phyloP scores from a whole-genome alignment of 2,329 filamentous ascomycete species.

The Fusarium penzigii region DNA sequence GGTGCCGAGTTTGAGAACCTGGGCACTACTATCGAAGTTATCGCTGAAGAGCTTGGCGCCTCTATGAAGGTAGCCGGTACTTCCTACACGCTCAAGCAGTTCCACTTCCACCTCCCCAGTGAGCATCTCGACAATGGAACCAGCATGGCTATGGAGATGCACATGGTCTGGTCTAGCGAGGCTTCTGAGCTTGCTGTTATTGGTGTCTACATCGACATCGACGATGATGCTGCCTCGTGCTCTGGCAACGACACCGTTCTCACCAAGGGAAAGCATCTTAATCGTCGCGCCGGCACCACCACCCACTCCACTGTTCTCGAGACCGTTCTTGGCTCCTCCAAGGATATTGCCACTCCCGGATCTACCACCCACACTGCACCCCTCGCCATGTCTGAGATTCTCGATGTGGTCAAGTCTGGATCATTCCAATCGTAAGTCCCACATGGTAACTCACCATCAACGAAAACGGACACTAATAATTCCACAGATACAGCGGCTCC shows the following conservation, averaged over 20 bases:
- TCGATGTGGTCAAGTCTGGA: constrained; percentile 28
- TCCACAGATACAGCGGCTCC: constrained; percentile 52
- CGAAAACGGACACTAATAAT: constrained; percentile 5
- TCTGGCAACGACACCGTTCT: constrained; percentile 1
- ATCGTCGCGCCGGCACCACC: constrained; percentile 1
- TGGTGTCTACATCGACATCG: constrained; percentile 27
- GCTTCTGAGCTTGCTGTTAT: constrained; percentile 31
- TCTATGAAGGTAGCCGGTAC: constrained; percentile 42
- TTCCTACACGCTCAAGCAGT: constrained; percentile 50
- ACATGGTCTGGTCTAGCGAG: constrained; percentile 30
- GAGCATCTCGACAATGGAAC: constrained; percentile 54
- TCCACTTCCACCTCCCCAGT: constrained; percentile 62
- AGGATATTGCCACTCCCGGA: constrained; percentile 41
- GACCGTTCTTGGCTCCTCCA: constrained; percentile 40
- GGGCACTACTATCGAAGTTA: constrained; percentile 52
- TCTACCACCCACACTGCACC: constrained; percentile 34
- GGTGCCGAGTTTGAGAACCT: constrained; percentile 52
- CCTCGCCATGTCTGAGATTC: constrained; percentile 46
- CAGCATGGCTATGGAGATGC: constrained; percentile 32
- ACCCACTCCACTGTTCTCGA: constrained; percentile 33
- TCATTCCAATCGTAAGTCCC: constrained; percentile 30
- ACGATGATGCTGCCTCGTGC: constrained; percentile 7
- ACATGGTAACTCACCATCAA: not conserved
- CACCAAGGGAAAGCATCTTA: constrained; percentile 3
- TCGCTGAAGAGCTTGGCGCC: constrained; percentile 43